Conservation (phyloP, 1,284 basidiomycete species). For the Ustilago esculenta region DNA sequence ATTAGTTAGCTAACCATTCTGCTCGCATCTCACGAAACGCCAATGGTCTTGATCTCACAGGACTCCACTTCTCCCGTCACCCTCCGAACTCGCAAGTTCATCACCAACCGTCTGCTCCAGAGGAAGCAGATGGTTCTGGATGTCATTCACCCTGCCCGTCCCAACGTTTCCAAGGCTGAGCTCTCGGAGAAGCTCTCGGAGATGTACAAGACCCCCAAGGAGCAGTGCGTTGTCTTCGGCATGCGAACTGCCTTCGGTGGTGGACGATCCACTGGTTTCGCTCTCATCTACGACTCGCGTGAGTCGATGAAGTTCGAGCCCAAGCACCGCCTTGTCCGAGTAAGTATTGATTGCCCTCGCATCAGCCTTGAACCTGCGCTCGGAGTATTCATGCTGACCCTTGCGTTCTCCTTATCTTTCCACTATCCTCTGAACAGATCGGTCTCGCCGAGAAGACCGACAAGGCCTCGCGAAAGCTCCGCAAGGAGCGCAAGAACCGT, state of each 20-base stretch:
- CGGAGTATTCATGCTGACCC: constrained; percentile 7
- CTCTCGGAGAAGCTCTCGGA: constrained; percentile 90
- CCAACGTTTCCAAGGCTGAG: constrained; percentile 93
- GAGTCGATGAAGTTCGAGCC: constrained; percentile 93
- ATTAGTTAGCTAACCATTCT: constrained; percentile 7
- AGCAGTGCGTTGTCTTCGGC: constrained; percentile 74
- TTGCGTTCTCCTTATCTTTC: constrained; percentile 5
- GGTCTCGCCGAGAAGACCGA: constrained; percentile 86
- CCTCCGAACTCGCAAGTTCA: constrained; percentile 98
- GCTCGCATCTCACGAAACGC: background rate
- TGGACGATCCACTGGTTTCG: constrained; percentile 94
- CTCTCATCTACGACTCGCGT: constrained; percentile 97
- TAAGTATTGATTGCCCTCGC: constrained; percentile 70
- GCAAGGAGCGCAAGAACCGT: constrained; percentile 99
- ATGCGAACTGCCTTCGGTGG: constrained; percentile 94
- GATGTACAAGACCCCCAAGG: constrained; percentile 74
- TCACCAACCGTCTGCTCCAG: constrained; percentile 96
- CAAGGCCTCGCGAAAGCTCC: constrained; percentile 93
- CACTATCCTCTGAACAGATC: constrained; percentile 56
- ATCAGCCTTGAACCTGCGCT: background rate
- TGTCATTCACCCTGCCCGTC: constrained; percentile 91
- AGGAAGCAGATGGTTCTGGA: constrained; percentile 83
- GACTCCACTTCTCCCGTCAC: constrained; percentile 92
- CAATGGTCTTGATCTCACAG: constrained; percentile 31
- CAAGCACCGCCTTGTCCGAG: constrained; percentile 87